Evolutionary conservation across 2,329 filamentous ascomycete species (phyloP).

Genomic region (Mariannaea elegans): DNA sequence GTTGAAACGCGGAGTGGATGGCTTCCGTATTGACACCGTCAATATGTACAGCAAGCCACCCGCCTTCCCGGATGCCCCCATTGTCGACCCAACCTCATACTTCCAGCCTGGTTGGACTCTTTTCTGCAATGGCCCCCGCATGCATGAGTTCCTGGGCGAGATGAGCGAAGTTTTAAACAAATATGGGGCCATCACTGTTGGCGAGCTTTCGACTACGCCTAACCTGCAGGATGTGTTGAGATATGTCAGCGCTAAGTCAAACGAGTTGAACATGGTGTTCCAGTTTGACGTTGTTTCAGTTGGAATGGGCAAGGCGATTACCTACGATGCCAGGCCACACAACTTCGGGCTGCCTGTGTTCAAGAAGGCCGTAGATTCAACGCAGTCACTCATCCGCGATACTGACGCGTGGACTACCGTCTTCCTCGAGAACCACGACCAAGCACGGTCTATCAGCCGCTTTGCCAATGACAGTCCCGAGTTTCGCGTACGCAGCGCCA

Average conservation of each 20-base stretch:
- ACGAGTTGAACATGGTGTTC: constrained; percentile 75
- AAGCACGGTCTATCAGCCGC: constrained; percentile 64
- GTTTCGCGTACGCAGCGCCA: constrained; percentile 59
- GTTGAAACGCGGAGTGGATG: constrained; percentile 76
- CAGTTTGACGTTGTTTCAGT: constrained; percentile 72
- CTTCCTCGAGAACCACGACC: constrained; percentile 73
- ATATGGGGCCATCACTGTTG: constrained; percentile 74
- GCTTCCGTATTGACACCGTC: constrained; percentile 79
- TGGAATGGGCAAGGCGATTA: constrained; percentile 59
- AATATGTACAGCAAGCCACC: constrained; percentile 75
- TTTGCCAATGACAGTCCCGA: constrained; percentile 60
- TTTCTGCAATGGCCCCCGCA: constrained; percentile 73
- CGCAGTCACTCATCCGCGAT: constrained; percentile 60
- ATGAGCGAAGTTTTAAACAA: constrained; percentile 68
- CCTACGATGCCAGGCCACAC: constrained; percentile 58
- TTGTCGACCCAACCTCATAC: constrained; percentile 55
- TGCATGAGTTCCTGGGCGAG: constrained; percentile 73
- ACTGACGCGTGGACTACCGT: constrained; percentile 70
- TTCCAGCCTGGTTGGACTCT: constrained; percentile 63
- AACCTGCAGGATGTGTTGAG: constrained; percentile 64
- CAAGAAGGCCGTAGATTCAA: constrained; percentile 57
- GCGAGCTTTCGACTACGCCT: constrained; percentile 72
- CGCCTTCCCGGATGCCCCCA: constrained; percentile 65
- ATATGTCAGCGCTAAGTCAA: constrained; percentile 66
- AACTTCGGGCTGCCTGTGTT: constrained; percentile 58